Evolutionary conservation across 345 rosid species (phyloP), one percentile per base, ranked within the genome.

Genomic region (Rhodamnia rubescens): DNA sequence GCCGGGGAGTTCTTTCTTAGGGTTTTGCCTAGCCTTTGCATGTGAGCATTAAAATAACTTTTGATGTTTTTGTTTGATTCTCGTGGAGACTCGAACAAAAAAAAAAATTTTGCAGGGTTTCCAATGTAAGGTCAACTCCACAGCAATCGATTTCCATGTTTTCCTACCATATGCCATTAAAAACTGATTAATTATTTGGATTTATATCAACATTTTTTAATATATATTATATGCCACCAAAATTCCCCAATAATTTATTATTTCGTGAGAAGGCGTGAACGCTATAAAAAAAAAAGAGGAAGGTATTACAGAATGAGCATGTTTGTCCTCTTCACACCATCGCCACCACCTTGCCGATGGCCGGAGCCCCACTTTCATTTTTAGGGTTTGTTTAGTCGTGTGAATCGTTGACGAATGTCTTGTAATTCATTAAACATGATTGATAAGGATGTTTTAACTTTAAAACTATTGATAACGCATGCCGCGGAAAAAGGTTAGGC

Each of bases 261-360:
- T 69, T 69, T 69, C 47, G 32, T 69, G 78, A 69, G 78, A 69
- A 69, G 83, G 36, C 29, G 59, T 52, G 52, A 84, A 24, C 88
- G 91, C 88, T 85, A 74, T 74, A 86, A 57, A 24, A 88, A 49
- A 83, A 56, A 24, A 49, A 83, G 83, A 89, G 40, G 40, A 36
- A 83, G 10, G 78, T 81, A 84, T 89, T 90, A 89, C 89, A 85
- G 90, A 86, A 90, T 88, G 92, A 89, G 92, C 85, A 89, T 90
- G 89, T 89, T 89, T 90, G 91, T 90, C 88, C 42, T 88, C 56
- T 84, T 74, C 40, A 27, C 83, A 18, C 83, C 12, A 27, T 29
- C 81, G 47, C 59, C 51, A 18, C 42, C 24, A 69, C 12, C 47
- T 32, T 4, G 47, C 78, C 24, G 44, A 9, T 8, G 78, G 24